Conservation (phyloP, 768 basidiomycete genomes). For the Termitomyces sp. region DNA sequence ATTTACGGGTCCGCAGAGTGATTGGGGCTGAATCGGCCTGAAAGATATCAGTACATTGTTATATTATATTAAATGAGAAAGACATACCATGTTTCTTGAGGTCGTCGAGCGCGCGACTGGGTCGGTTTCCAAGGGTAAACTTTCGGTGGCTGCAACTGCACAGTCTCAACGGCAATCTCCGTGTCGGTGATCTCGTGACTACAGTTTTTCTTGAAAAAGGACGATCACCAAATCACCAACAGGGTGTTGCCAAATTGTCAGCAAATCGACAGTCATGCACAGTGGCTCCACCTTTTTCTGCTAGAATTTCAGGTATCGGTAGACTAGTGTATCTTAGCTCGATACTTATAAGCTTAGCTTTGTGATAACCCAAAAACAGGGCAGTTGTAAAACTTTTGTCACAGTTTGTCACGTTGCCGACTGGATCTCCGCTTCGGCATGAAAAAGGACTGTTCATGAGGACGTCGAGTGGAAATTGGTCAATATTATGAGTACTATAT, state of each 20-base stretch:
- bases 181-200: conserved; percentile 15
- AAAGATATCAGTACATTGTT: conserved; percentile 12
- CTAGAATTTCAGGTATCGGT: neutral
- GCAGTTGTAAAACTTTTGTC: neutral
- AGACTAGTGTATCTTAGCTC: neutral
- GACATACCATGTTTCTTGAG: conserved; percentile 28
- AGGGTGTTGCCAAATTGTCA: neutral
- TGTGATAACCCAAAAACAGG: neutral
- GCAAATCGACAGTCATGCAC: neutral
- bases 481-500: no score
- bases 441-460: no score
- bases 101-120: conserved; percentile 35
- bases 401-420: neutral
- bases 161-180: conserved; percentile 40
- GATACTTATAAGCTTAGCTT: neutral
- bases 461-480: no score
- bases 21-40: conserved; percentile 80
- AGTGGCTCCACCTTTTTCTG: neutral
- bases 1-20: conserved; percentile 97
- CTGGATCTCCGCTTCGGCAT: neutral
- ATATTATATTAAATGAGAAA: neutral
- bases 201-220: neutral
- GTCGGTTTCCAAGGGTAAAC: conserved; percentile 16
- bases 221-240: neutral
- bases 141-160: conserved; percentile 37